Conservation (phyloP, 306 rosid species). For the Adenanthera pavonina region DNA sequence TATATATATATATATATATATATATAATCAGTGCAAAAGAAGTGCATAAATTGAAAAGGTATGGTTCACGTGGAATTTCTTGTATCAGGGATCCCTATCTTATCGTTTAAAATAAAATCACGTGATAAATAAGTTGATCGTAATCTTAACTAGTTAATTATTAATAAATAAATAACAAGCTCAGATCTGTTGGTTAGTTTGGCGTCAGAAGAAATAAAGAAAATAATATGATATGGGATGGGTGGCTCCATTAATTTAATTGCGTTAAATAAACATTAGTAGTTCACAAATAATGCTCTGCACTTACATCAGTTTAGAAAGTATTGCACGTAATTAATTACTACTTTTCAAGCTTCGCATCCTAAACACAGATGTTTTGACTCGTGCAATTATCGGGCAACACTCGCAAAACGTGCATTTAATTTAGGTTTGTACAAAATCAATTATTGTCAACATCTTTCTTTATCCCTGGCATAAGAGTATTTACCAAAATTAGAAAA, state of each 20-base stretch:
- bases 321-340: not conserved
- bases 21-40: not conserved
- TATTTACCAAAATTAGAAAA: not conserved
- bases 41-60: not conserved
- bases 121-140: not conserved
- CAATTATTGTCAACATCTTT: not conserved
- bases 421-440: not conserved
- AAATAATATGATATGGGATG: not conserved
- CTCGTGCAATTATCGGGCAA: not conserved
- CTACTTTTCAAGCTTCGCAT: not conserved
- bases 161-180: not conserved
- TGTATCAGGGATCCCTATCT: not conserved
- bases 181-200: not conserved
- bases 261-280: not conserved
- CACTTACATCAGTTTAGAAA: not conserved
- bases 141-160: no score
- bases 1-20: no score
- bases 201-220: not conserved
- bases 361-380: not conserved
- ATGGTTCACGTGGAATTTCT: not conserved
- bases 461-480: not conserved
- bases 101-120: not conserved
- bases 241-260: not conserved
- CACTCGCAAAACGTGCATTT: constrained; percentile 8
- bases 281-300: not conserved